Base-by-base conservation (phyloP, 108 stramenopile species). In the Cyclostephanos tholiformis region DNA sequence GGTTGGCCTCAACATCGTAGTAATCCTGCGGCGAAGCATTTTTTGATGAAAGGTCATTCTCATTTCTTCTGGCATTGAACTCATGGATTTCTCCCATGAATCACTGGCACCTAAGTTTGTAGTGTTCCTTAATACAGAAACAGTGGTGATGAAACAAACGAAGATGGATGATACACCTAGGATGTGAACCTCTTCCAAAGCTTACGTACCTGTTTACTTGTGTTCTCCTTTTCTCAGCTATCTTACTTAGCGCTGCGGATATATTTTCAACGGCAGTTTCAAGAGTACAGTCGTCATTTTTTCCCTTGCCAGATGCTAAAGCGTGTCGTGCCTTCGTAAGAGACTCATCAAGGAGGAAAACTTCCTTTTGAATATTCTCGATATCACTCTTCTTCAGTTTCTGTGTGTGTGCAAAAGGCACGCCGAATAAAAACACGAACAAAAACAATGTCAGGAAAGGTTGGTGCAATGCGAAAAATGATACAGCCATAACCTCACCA, bases 31-130 rank as follows among this genome's bases (percentile, higher is more conserved):
- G 29, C 70, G 53, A 30, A 63, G 48, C 77, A 78, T 78, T 39
- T 71, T 71, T 59, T 78, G 69, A 51, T 57, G 57, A 52, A 71
- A 56, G 50, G 56, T 67, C 49, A 67, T 78, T 64, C 66, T 71
- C 52, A 36, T 62, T 11, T 67, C 67, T 29, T 55, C 67, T 39
- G 63, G 43, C 27, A 71, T 71, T 7, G 14, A 53, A 38, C 25
- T 41, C 11, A 17, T 43, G 62, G 44, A 32, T 43, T 61, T 55
- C 30, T 49, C 19, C 27, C 56, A 64, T 29, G 68, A 35, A 22
- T 35, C 50, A 65, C 41, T 23, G 55, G 35, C 38, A 57, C 69
- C 29, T 17, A 43, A 46, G 43, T 74, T 46, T 27, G 44, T 74
- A 50, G 66, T 74, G 11, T 66, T 74, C 20, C 73, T 74, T 30